A percentile compares a stretch with the other conserved stretches of the same genome.
These are phyloP conservation scores for Neofusicoccum ribis DNA, from an alignment of 2,329 filamentous ascomycete species.

Conservation along the genomic window DNA sequence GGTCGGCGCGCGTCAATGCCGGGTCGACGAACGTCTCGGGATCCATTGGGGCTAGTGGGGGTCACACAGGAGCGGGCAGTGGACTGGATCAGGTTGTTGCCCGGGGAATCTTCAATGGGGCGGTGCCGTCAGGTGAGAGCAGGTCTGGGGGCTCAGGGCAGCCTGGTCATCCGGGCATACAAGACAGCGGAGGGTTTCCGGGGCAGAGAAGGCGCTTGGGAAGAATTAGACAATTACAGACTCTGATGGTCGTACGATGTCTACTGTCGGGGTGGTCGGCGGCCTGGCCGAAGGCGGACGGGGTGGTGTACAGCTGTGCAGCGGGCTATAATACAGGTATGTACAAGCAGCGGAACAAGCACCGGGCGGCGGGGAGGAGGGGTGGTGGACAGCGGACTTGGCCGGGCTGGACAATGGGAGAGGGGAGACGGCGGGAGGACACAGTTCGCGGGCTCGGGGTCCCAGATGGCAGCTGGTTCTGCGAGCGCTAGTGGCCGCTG, in stretches of 20 bases:
- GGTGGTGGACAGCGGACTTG: neutral
- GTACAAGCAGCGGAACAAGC: neutral
- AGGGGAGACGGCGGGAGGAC: neutral
- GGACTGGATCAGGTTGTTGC: neutral
- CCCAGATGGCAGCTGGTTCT: neutral
- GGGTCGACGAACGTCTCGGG: slow-evolving; percentile 25
- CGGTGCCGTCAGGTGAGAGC: neutral
- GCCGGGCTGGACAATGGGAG: neutral
- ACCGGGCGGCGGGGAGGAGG: neutral
- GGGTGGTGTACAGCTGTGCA: neutral
- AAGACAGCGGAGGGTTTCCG: too few relatives aligned
- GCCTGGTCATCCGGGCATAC: too few relatives aligned
- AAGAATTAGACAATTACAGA: neutral
- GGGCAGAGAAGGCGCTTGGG: neutral
- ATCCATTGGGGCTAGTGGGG: neutral
- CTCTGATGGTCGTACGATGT: neutral
- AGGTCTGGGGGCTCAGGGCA: too few relatives aligned
- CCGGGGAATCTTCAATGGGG: neutral
- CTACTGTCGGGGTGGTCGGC: neutral
- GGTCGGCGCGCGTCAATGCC: slow-evolving; percentile 41
- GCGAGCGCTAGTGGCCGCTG: slow-evolving; percentile 2
- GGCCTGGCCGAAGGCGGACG: neutral
- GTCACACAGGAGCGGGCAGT: too few relatives aligned
- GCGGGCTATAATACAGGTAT: slow-evolving; percentile 9
- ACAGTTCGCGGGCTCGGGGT: too few relatives aligned